Evolutionary conservation across 148 eudicot species (phyloP).

Genomic region (Nepenthes gracilis): DNA sequence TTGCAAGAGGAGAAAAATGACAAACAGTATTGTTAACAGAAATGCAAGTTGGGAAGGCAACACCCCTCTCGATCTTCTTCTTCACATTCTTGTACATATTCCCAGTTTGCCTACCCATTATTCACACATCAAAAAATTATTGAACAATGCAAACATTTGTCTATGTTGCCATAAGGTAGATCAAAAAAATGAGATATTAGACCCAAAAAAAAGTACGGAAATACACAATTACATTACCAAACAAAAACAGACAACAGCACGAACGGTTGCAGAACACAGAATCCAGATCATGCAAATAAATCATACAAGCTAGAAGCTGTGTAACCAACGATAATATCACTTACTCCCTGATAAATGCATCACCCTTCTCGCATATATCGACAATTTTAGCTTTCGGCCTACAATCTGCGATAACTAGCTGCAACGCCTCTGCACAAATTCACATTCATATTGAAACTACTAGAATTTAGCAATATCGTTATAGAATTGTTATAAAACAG

Average conservation of each 20-base stretch:
- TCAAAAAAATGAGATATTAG: neutral
- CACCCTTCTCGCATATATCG: constrained; percentile 79
- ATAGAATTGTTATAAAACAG: too few species aligned
- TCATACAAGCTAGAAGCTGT: too few species aligned
- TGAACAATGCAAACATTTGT: neutral
- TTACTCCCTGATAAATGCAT: constrained; percentile 62
- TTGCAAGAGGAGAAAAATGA: constrained; percentile 66
- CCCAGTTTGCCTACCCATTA: constrained; percentile 43
- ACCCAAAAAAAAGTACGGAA: neutral
- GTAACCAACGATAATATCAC: constrained; percentile 1
- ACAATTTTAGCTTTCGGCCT: constrained; percentile 85
- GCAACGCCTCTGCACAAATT: constrained; percentile 70
- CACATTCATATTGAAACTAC: neutral
- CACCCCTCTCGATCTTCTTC: constrained; percentile 81
- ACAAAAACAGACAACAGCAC: too few species aligned
- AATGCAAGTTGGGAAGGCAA: constrained; percentile 85
- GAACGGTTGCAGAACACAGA: too few species aligned
- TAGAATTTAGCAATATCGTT: neutral
- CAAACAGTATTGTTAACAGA: constrained; percentile 67
- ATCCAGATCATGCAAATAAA: too few species aligned
- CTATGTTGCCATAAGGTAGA: neutral
- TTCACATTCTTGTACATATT: constrained; percentile 74
- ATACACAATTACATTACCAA: too few species aligned
- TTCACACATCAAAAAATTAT: neutral
- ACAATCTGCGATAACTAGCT: constrained; percentile 70